Evolutionary conservation across 2,329 filamentous ascomycete species (phyloP).

Genomic region (Botrytis deweyae): DNA sequence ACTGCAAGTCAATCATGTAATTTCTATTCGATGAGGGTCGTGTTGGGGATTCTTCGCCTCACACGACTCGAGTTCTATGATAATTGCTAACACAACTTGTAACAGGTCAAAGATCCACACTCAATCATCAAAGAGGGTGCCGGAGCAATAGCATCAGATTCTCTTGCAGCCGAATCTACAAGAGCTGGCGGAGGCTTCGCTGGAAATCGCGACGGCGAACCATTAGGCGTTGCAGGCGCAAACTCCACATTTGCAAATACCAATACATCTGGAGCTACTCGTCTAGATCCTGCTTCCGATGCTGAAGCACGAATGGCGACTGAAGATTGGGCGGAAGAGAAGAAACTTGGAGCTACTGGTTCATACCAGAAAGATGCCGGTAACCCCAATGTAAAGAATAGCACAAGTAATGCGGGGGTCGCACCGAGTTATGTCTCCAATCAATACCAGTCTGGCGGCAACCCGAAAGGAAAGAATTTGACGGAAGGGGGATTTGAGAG

Average conservation of each 20-base stretch:
- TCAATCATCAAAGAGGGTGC: slow-evolving; percentile 57
- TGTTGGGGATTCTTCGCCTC: neutral
- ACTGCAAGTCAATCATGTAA: neutral
- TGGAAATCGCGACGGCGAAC: slow-evolving; percentile 55
- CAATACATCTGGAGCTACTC: slow-evolving; percentile 52
- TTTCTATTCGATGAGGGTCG: neutral
- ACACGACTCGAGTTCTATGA: slow-evolving; percentile 29
- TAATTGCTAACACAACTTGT: slow-evolving; percentile 30
- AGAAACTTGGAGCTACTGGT: slow-evolving; percentile 28
- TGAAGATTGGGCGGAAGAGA: slow-evolving; percentile 32
- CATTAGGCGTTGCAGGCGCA: slow-evolving; percentile 49
- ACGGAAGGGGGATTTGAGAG: slow-evolving; percentile 36
- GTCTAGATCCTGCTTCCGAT: slow-evolving; percentile 45
- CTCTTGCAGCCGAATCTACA: slow-evolving; percentile 73
- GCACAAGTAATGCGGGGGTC: slow-evolving; percentile 25
- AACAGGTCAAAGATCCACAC: slow-evolving; percentile 50
- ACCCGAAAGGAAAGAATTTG: slow-evolving; percentile 37
- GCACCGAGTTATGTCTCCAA: slow-evolving; percentile 37
- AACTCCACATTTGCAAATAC: slow-evolving; percentile 57
- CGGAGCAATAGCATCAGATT: slow-evolving; percentile 65
- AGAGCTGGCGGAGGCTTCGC: slow-evolving; percentile 59
- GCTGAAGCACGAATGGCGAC: slow-evolving; percentile 32
- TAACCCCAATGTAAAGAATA: slow-evolving; percentile 12
- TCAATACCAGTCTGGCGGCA: slow-evolving; percentile 27
- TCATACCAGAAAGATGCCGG: slow-evolving; percentile 22